phyloP scores from a whole-genome alignment of 2,329 filamentous ascomycete species.

The Chaetomiaceae sp. region DNA sequence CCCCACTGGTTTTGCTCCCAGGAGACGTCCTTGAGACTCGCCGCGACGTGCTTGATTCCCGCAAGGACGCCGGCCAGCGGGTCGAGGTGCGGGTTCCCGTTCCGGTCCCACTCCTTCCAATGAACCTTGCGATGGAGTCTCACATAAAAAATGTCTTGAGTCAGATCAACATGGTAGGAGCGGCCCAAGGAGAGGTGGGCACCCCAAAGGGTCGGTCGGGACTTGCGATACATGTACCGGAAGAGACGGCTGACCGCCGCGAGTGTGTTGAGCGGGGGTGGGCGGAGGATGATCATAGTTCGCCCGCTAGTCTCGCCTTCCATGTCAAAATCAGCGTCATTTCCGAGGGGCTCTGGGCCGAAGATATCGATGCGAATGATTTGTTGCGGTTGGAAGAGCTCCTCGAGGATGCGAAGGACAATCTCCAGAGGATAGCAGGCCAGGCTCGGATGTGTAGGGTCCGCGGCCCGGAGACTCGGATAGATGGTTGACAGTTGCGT shows the following conservation, averaged over 20 bases:
- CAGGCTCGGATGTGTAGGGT: not conserved
- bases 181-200: not conserved
- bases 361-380: not conserved
- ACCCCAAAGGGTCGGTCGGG: not conserved
- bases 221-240: constrained; percentile 1
- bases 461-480: not conserved
- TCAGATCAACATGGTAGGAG: not conserved
- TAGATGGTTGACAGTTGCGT: not conserved
- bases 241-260: not conserved
- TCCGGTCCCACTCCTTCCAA: not conserved
- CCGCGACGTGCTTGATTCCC: too few species aligned
- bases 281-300: not conserved
- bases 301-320: not conserved
- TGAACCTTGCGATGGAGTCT: not conserved
- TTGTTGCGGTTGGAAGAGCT: not conserved
- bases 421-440: not conserved
- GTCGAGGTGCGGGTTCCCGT: not conserved
- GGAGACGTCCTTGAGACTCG: too few species aligned
- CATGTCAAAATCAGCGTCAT: not conserved
- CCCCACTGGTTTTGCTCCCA: too few species aligned
- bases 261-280: not conserved
- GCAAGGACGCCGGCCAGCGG: not conserved
- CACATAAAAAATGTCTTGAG: not conserved
- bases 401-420: not conserved
- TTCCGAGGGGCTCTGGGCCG: not conserved